phyloP scores from a whole-genome alignment of 176 grass and related monocot genomes.

The Pontederia crassipes region DNA sequence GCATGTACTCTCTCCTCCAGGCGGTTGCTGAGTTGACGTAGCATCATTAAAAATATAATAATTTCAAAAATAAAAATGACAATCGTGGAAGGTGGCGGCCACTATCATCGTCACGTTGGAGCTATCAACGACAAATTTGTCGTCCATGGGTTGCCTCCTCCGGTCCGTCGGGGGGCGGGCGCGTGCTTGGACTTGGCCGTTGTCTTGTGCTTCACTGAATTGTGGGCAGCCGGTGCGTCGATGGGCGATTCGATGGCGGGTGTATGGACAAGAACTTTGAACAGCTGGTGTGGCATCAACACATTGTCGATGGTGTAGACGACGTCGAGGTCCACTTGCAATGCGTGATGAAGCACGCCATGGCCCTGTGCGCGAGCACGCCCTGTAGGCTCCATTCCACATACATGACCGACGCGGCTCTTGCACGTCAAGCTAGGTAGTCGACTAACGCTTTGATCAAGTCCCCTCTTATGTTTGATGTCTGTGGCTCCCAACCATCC shows the following conservation, averaged over 20 bases:
- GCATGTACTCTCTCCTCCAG: too few relatives aligned
- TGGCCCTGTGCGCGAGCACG: conserved; percentile 45
- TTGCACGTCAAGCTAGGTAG: conserved; percentile 52
- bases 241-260: too few relatives aligned
- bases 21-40: too few relatives aligned
- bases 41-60: too few relatives aligned
- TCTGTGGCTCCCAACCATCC: conserved; percentile 1
- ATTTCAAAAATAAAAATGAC: too few relatives aligned
- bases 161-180: conserved; percentile 60
- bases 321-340: conserved; percentile 82
- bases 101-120: conserved; percentile 49
- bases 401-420: conserved; percentile 47
- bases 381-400: conserved; percentile 69
- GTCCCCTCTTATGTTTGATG: conserved; percentile 43
- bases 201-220: too few relatives aligned
- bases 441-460: conserved; percentile 30
- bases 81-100: conserved; percentile 30
- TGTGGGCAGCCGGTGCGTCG: too few relatives aligned
- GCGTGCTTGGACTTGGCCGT: conserved; percentile 48
- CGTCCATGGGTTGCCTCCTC: conserved; percentile 67
- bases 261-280: too few relatives aligned
- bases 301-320: conserved; percentile 50
- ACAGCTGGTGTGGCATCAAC: too few relatives aligned
- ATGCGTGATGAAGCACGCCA: conserved; percentile 71
- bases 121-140: conserved; percentile 51